Conservation (phyloP, 2,329 filamentous ascomycete genomes). For the Achaetomium macrosporum region DNA sequence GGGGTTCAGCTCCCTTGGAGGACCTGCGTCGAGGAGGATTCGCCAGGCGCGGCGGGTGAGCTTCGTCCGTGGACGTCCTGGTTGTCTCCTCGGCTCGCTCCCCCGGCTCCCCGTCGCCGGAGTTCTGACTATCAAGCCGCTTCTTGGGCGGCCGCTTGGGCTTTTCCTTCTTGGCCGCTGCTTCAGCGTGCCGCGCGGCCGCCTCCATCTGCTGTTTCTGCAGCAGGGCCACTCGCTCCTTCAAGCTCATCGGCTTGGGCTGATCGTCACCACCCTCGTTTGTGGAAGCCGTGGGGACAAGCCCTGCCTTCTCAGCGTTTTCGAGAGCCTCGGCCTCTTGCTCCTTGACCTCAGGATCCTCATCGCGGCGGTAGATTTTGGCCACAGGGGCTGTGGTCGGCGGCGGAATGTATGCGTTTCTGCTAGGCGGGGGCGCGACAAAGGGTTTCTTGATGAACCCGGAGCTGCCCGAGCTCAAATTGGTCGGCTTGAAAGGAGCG, state of each 20-base stretch:
- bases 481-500: constrained; percentile 80
- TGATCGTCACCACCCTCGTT: constrained; percentile 63
- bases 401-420: constrained; percentile 82
- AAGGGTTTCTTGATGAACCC: constrained; percentile 95
- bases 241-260: constrained; percentile 87
- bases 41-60: constrained; percentile 34
- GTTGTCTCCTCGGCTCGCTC: constrained; percentile 46
- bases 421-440: constrained; percentile 87
- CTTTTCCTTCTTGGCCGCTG: constrained; percentile 77
- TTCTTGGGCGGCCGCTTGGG: constrained; percentile 73
- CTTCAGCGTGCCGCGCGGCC: constrained; percentile 73
- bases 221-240: constrained; percentile 88
- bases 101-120: constrained; percentile 34
- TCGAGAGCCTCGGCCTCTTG: constrained; percentile 60
- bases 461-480: constrained; percentile 51
- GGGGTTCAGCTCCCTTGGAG: constrained; percentile 43
- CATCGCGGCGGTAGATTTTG: constrained; percentile 79
- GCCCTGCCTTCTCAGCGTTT: constrained; percentile 62
- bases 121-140: constrained; percentile 45
- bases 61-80: constrained; percentile 49
- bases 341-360: constrained; percentile 69
- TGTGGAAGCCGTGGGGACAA: constrained; percentile 41
- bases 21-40: constrained; percentile 48
- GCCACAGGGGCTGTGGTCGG: constrained; percentile 62
- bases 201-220: constrained; percentile 93